Conservation (phyloP, 176 grass and related monocot genomes). For the Musa itinerans region DNA sequence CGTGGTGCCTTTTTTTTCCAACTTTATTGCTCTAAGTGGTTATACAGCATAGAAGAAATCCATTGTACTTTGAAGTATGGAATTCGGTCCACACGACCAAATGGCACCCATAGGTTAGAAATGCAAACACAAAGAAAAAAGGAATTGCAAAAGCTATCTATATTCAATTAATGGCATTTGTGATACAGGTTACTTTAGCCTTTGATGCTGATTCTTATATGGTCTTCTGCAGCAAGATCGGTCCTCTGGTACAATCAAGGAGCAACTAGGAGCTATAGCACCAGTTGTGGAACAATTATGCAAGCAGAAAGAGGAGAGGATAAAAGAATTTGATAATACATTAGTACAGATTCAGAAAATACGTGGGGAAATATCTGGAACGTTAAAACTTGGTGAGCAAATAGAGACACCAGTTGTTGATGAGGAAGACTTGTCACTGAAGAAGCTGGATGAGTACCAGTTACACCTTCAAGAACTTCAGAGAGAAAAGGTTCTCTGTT, state of each 20-base stretch:
- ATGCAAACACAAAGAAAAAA: neutral
- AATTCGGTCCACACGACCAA: neutral
- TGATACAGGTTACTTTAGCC: neutral
- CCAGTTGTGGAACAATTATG: constrained; percentile 74
- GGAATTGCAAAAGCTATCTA: neutral
- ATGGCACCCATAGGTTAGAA: neutral
- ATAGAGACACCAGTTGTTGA: constrained; percentile 59
- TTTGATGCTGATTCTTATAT: neutral
- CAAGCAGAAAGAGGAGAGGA: constrained; percentile 77
- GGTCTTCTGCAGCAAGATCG: constrained; percentile 66
- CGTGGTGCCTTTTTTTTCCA: neutral
- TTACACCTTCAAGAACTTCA: constrained; percentile 86
- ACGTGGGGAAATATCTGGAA: constrained; percentile 84
- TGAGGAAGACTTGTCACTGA: constrained; percentile 75
- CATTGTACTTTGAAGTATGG: neutral
- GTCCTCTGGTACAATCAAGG: constrained; percentile 85
- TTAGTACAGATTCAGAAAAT: constrained; percentile 89
- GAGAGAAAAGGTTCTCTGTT: constrained; percentile 78
- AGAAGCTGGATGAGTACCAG: constrained; percentile 76
- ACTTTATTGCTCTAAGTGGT: neutral
- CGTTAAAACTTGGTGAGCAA: constrained; percentile 53
- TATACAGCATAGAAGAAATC: no score
- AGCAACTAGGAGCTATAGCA: constrained; percentile 79
- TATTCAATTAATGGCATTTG: neutral
- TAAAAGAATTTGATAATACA: constrained; percentile 61